Conservation (phyloP, 2,329 filamentous ascomycete species). For the Capronia americana region DNA sequence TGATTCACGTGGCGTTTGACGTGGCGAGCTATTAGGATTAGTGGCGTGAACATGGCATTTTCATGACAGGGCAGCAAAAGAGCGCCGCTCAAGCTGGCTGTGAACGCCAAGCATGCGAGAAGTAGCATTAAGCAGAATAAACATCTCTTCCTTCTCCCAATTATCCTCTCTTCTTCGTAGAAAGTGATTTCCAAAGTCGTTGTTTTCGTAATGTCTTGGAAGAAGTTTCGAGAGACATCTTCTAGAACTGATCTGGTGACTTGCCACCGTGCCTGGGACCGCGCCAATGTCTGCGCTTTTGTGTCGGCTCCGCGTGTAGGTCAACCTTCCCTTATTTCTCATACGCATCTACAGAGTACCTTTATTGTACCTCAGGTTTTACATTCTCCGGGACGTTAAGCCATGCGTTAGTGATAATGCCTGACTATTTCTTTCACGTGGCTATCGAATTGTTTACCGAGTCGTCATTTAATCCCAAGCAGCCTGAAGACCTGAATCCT, state of each 20-base stretch:
- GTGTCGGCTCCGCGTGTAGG: neutral
- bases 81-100: neutral
- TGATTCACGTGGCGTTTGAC: slow-evolving; percentile 20
- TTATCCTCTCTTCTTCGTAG: neutral
- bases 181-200: neutral
- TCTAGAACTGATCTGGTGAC: neutral
- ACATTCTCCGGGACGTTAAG: neutral
- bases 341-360: neutral
- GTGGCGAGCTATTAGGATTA: slow-evolving; percentile 6
- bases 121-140: slow-evolving; percentile 4
- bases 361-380: neutral
- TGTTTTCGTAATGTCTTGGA: neutral
- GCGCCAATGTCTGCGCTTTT: neutral
- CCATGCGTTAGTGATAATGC: slow-evolving; percentile 54
- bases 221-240: neutral
- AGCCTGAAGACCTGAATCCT: slow-evolving; percentile 12
- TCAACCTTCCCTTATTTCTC: neutral
- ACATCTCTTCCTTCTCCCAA: neutral
- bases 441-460: slow-evolving; percentile 64
- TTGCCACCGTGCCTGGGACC: neutral
- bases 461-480: slow-evolving; percentile 29
- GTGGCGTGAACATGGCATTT: neutral
- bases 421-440: slow-evolving; percentile 69
- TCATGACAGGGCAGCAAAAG: neutral
- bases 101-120: neutral